A percentile compares a stretch with the other conserved stretches of the same genome.
phyloP scores from a whole-genome alignment of 495 filamentous ascomycete genomes.

The Hypoxylon rickii region DNA sequence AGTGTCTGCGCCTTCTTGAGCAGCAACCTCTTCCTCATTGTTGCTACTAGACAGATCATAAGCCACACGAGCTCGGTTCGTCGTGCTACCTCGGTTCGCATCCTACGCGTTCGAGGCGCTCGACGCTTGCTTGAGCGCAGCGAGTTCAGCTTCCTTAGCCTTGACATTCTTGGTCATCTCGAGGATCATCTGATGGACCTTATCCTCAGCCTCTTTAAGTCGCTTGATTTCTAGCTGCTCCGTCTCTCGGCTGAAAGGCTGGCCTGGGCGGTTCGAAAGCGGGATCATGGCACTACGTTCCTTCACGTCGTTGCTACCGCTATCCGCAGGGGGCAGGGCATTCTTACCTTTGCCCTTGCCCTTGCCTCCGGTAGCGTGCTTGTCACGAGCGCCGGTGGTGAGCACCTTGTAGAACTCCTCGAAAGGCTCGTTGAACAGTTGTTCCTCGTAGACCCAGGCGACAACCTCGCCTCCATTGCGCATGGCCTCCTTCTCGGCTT shows the following conservation, averaged over 20 bases:
- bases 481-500: conserved; percentile 70
- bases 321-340: conserved; percentile 32
- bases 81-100: neutral
- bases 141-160: conserved; percentile 59
- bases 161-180: conserved; percentile 68
- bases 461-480: conserved; percentile 67
- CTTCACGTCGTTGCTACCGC: conserved; percentile 54
- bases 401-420: conserved; percentile 85
- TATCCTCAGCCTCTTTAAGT: conserved; percentile 70
- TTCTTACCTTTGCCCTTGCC: conserved; percentile 47
- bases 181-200: conserved; percentile 66
- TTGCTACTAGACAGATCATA: too few relatives aligned
- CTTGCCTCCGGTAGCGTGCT: conserved; percentile 44
- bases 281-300: conserved; percentile 74
- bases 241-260: conserved; percentile 75
- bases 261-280: conserved; percentile 60
- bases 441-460: conserved; percentile 82
- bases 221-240: conserved; percentile 75
- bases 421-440: conserved; percentile 94
- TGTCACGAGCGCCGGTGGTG: conserved; percentile 62
- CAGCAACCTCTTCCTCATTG: neutral
- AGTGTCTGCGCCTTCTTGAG: too few relatives aligned
- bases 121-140: conserved; percentile 46
- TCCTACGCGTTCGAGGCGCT: conserved; percentile 34
- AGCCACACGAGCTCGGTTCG: too few relatives aligned